Evolutionary conservation across 371 early-diverging fungal species (phyloP), one percentile per base, ranked within the genome.

Genomic region (Blakeslea trispora): DNA sequence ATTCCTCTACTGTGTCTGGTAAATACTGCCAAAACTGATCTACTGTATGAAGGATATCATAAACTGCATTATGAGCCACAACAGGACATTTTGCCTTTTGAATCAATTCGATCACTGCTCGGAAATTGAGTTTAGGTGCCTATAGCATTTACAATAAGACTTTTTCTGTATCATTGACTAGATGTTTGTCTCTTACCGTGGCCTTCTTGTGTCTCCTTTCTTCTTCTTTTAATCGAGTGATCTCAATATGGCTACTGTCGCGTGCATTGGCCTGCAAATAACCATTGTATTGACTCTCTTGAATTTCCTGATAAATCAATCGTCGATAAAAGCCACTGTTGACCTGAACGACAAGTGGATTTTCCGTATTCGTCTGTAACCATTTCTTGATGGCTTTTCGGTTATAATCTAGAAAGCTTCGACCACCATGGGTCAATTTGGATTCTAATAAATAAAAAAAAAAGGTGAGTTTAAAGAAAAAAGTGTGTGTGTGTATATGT

Each of bases 31-130:
- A 75, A 65, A 95, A 93, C 55, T 90, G 87, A n/a, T 88, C 79
- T 23, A 82, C 68, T 0, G 88, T 86, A 44, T 92, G 92, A 42
- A 83, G 79, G 15, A 93, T 61, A 68, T 95, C 95, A 37, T 89
- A 78, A 19, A 84, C 72, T 66, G 89, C 81, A 65, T 95, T 95
- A 63, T 95, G 95, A 10, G 91, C 91, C 10, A 92, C 75, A 1
- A 95, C 79, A 1, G 92, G 93, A 41, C 91, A 90, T 22, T 81
- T 68, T 11, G 84, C 73, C 9, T 71, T 66, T 28, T 81, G 74
- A 21, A 95, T 79, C n/a, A 76, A 50, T 34, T 95, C 92, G 47
- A 95, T 88, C 8, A 95, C 81, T 15, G 65, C 72, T 24, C 91
- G 78, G 59, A 95, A 92, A 17, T 94, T 93, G 15, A 85, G 64